phyloP scores from a whole-genome alignment of 2,329 filamentous ascomycete species.

The Beauveria sp. region DNA sequence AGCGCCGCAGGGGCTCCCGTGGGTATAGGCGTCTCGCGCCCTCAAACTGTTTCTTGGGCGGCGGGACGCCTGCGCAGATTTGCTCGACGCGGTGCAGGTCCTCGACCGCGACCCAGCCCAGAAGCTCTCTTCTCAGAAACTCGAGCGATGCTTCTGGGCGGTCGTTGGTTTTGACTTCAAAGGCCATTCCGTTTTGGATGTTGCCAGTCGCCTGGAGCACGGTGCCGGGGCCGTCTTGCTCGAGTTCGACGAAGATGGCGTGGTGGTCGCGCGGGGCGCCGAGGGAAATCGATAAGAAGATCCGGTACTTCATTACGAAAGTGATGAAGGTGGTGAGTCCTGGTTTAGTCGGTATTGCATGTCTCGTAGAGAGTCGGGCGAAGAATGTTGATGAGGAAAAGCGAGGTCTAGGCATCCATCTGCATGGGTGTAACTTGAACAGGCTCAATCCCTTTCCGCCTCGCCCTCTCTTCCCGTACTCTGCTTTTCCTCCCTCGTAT shows the following conservation, averaged over 20 bases:
- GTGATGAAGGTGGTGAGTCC: background rate
- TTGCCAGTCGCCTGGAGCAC: slow-evolving; percentile 23
- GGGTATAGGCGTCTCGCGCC: slow-evolving; percentile 20
- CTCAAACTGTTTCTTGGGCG: slow-evolving; percentile 24
- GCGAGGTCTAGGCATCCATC: no score
- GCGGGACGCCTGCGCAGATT: slow-evolving; percentile 17
- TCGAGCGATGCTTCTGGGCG: slow-evolving; percentile 16
- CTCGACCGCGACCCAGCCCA: slow-evolving; percentile 16
- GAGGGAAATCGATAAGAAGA: background rate
- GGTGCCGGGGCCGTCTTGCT: background rate
- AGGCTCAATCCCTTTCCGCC: no score
- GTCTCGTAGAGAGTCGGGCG: background rate
- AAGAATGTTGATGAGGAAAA: background rate
- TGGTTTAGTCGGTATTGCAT: no score
- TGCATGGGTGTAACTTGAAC: no score
- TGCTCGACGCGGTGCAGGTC: slow-evolving; percentile 17
- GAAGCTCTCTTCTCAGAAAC: slow-evolving; percentile 10
- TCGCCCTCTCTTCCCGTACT: no score
- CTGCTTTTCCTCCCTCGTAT: no score
- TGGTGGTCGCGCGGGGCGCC: slow-evolving; percentile 19
- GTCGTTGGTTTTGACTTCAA: slow-evolving; percentile 15
- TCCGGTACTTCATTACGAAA: background rate
- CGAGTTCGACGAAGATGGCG: slow-evolving; percentile 20
- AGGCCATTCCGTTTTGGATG: slow-evolving; percentile 24
- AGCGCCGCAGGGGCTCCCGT: slow-evolving; percentile 15